Evolutionary conservation across 148 eudicot genomes (phyloP).

Genomic region (Limonium bicolor): DNA sequence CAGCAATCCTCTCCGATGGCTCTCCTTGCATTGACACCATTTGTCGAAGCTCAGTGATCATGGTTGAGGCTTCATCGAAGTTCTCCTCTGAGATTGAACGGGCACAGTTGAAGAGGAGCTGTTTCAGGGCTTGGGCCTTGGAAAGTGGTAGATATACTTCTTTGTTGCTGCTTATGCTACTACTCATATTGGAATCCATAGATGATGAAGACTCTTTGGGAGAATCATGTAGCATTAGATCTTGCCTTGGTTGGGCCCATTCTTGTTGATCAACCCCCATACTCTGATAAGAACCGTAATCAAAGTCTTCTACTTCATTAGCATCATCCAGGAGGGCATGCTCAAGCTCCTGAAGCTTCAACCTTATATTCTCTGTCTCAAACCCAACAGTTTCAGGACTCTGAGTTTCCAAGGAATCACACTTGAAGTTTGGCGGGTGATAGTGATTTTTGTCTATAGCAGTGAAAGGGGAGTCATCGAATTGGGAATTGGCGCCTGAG

Average conservation of each 20-base stretch:
- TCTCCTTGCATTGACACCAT: constrained; percentile 84
- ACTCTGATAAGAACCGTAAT: constrained; percentile 20
- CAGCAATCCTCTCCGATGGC: constrained; percentile 78
- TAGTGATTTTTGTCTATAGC: constrained; percentile 1
- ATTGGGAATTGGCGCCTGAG: constrained; percentile 3
- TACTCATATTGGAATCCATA: constrained; percentile 41
- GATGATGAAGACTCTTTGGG: constrained; percentile 47
- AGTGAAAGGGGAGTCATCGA: not conserved
- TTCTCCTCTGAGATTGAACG: constrained; percentile 46
- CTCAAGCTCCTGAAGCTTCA: constrained; percentile 86
- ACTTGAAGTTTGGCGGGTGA: constrained; percentile 18
- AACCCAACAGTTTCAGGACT: constrained; percentile 13
- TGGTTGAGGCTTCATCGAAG: constrained; percentile 35
- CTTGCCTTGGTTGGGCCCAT: constrained; percentile 22
- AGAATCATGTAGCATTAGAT: constrained; percentile 27
- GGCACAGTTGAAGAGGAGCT: constrained; percentile 72
- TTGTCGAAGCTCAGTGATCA: constrained; percentile 57
- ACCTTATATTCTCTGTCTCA: constrained; percentile 45
- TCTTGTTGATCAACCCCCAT: constrained; percentile 64
- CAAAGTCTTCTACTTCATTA: constrained; percentile 13
- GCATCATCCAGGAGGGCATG: constrained; percentile 62
- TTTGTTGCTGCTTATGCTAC: constrained; percentile 5
- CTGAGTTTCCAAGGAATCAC: constrained; percentile 15
- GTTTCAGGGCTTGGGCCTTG: constrained; percentile 23
- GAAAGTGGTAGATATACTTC: not conserved